Conservation (phyloP, 2,329 filamentous ascomycete species). For the Setomelanomma holmii region DNA sequence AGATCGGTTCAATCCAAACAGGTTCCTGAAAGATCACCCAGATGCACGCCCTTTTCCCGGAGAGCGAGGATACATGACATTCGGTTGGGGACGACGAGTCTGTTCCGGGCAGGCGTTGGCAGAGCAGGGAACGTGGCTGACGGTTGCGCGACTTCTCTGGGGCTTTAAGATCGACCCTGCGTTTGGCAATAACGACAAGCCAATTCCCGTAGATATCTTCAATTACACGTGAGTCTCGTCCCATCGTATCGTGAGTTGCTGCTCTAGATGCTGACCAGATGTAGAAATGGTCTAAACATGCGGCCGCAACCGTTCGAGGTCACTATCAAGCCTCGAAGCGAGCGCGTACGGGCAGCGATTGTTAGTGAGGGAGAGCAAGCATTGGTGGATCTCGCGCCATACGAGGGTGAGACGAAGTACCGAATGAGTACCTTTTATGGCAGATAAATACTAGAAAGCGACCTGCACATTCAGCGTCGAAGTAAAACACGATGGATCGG, state of each 20-base stretch:
- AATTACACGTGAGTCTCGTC: slow-evolving; percentile 56
- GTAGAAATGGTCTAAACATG: slow-evolving; percentile 65
- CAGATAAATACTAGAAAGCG: slow-evolving; percentile 20
- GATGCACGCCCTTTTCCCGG: slow-evolving; percentile 42
- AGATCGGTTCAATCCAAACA: slow-evolving; percentile 45
- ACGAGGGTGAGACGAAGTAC: slow-evolving; percentile 65
- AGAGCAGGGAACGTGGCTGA: slow-evolving; percentile 67
- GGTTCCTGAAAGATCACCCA: slow-evolving; percentile 36
- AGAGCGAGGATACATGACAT: slow-evolving; percentile 62
- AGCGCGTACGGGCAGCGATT: slow-evolving; percentile 59
- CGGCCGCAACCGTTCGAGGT: slow-evolving; percentile 64
- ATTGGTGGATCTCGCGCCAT: slow-evolving; percentile 58
- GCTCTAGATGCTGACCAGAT: slow-evolving; percentile 6
- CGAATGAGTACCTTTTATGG: slow-evolving; percentile 54
- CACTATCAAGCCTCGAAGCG: slow-evolving; percentile 59
- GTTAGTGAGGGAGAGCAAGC: slow-evolving; percentile 62
- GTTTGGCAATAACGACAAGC: slow-evolving; percentile 51
- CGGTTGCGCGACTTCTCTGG: slow-evolving; percentile 64
- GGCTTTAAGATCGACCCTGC: slow-evolving; percentile 60
- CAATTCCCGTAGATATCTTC: slow-evolving; percentile 64
- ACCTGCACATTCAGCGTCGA: no score
- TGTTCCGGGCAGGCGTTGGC: slow-evolving; percentile 67
- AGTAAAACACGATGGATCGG: no score
- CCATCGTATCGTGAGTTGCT: not conserved
- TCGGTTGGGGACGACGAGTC: slow-evolving; percentile 63